These are phyloP conservation scores for Penicillium fimorum DNA, from an alignment of 495 filamentous ascomycete species.

Conservation along the genomic window DNA sequence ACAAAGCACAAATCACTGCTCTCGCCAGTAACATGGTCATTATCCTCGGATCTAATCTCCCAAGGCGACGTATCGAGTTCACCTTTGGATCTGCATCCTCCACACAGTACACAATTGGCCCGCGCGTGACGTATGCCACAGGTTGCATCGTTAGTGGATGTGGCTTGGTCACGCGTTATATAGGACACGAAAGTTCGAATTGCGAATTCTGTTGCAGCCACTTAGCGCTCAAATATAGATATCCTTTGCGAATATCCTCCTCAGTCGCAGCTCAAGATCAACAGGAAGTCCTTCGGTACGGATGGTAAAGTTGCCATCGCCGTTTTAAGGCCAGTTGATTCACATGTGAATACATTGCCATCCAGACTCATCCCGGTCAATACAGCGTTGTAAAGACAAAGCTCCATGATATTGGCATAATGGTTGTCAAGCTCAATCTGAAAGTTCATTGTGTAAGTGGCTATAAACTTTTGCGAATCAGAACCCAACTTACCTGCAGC, in stretches of 20 bases:
- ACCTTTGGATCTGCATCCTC: constrained; percentile 46
- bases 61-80: constrained; percentile 27
- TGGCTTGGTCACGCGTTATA: constrained; percentile 47
- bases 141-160: constrained; percentile 53
- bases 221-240: constrained; percentile 41
- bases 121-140: constrained; percentile 49
- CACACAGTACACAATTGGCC: constrained; percentile 58
- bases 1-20: constrained; percentile 42
- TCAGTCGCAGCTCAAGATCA: constrained; percentile 38
- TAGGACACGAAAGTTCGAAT: constrained; percentile 40
- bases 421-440: constrained; percentile 49
- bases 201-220: constrained; percentile 32
- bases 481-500: constrained; percentile 35
- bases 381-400: constrained; percentile 60
- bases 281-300: constrained; percentile 25
- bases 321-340: constrained; percentile 60
- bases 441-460: constrained; percentile 5
- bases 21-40: constrained; percentile 10
- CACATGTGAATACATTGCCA: constrained; percentile 50
- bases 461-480: background rate
- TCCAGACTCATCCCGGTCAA: constrained; percentile 50
- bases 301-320: constrained; percentile 44
- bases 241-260: constrained; percentile 47
- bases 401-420: constrained; percentile 58
- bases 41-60: constrained; percentile 23